Percentiles rank a stretch among this genome's conserved stretches.
phyloP scores from a whole-genome alignment of 768 basidiomycete species.

The Mycena filopes region DNA sequence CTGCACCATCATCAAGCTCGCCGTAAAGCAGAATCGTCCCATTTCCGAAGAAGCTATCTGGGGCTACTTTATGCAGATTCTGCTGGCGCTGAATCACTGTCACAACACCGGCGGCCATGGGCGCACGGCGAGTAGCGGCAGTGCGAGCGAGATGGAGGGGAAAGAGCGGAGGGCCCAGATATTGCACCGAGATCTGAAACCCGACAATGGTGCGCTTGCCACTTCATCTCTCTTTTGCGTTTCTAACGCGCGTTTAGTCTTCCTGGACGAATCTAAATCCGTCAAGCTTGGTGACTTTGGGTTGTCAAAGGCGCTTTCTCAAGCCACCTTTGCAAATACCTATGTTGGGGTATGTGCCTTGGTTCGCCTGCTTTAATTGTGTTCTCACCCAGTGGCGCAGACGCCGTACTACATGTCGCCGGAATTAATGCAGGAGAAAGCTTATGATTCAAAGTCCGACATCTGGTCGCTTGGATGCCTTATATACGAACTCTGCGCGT shows the following conservation, averaged over 20 bases:
- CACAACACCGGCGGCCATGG: slow-evolving; percentile 81
- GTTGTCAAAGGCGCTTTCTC: slow-evolving; percentile 89
- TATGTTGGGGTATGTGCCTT: slow-evolving; percentile 87
- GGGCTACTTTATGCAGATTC: slow-evolving; percentile 95
- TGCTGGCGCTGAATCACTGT: slow-evolving; percentile 90
- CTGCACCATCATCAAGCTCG: slow-evolving; percentile 85
- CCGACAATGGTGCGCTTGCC: slow-evolving; percentile 86
- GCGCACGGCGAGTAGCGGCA: slow-evolving; percentile 54
- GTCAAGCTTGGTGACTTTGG: slow-evolving; percentile 99
- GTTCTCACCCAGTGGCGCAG: slow-evolving; percentile 49
- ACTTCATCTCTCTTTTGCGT: neutral
- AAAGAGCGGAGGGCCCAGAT: slow-evolving; percentile 76
- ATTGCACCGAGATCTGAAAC: slow-evolving; percentile 95
- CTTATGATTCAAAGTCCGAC: slow-evolving; percentile 97
- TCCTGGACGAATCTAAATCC: slow-evolving; percentile 84
- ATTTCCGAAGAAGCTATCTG: slow-evolving; percentile 95
- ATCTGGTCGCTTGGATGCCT: slow-evolving; percentile 99
- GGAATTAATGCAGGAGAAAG: slow-evolving; percentile 96
- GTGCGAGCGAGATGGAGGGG: slow-evolving; percentile 50
- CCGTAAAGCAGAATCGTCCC: slow-evolving; percentile 71
- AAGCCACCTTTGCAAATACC: slow-evolving; percentile 92
- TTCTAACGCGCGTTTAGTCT: slow-evolving; percentile 63
- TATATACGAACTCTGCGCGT: slow-evolving; percentile 94
- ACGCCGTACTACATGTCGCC: slow-evolving; percentile 99
- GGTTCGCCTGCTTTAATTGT: neutral